phyloP scores from a whole-genome alignment of 2,329 filamentous ascomycete genomes.

The Tolypocladium nubicola region DNA sequence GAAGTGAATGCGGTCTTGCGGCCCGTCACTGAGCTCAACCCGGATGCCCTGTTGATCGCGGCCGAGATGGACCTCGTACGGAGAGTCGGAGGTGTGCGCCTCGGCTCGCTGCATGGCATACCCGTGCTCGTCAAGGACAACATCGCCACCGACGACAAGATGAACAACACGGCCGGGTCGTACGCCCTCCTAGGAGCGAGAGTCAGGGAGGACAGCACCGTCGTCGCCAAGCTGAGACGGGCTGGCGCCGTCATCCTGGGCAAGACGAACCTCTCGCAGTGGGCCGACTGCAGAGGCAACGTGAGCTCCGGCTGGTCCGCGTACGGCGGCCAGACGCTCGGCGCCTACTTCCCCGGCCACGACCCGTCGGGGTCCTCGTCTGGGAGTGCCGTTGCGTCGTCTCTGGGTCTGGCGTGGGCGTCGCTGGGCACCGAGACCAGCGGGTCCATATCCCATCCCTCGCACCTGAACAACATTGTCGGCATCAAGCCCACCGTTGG shows the following conservation, averaged over 20 bases:
- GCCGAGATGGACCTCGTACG: conserved; percentile 16
- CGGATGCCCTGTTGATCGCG: conserved; percentile 27
- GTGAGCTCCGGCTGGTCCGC: conserved; percentile 54
- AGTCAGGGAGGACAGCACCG: conserved; percentile 42
- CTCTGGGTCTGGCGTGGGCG: conserved; percentile 6
- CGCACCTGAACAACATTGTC: conserved; percentile 44
- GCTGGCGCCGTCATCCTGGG: conserved; percentile 55
- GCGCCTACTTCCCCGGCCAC: conserved; percentile 49
- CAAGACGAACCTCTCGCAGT: conserved; percentile 55
- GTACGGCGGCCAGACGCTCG: conserved; percentile 50
- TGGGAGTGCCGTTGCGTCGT: conserved; percentile 48
- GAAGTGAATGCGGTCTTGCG: conserved; percentile 14
- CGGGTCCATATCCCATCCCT: conserved; percentile 50
- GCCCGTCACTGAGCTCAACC: conserved; percentile 24
- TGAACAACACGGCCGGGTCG: conserved; percentile 55
- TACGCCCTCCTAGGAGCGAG: conserved; percentile 50
- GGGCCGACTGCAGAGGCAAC: conserved; percentile 49
- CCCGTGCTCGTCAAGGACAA: conserved; percentile 59
- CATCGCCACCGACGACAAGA: conserved; percentile 50
- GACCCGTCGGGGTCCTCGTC: conserved; percentile 52
- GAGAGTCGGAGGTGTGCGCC: not conserved
- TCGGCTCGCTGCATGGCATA: conserved; percentile 46
- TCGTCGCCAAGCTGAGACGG: conserved; percentile 47
- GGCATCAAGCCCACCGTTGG: conserved; percentile 60
- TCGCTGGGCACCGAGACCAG: conserved; percentile 32